Evolutionary conservation across 2,329 filamentous ascomycete species (phyloP), one percentile per base, ranked within the genome.

Genomic region (Pezizomycotina sp.): DNA sequence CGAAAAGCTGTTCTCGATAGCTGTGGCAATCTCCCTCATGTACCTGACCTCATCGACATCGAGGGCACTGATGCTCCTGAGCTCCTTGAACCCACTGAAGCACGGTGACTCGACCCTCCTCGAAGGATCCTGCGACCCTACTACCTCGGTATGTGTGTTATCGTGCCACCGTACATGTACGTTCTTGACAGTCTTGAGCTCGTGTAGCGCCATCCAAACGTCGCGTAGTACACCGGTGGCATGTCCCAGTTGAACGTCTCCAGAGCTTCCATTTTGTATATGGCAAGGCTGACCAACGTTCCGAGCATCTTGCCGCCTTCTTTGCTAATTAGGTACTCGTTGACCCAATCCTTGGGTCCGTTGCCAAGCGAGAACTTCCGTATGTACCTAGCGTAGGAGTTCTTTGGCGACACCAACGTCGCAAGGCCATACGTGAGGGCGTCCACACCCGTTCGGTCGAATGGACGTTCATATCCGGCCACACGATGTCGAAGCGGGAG

Each of bases 301-400:
- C 79, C 78, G n/a, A 89, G 64, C 78, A 89, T 83, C 59, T 86
- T 89, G 3, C 81, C 81, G 38, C 75, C 74, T 53, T 86, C 79
- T 56, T 83, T 84, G 2, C 69, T 75, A 49, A 86, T 79, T 45
- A 78, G 68, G 57, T 89, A 86, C 52, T 86, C 78, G 36, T 74
- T 69, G 4, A 84, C 77, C 77, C 77, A 84, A 47, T 79, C 70
- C 5, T 66, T 55, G 0, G 78, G 80, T 0, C 80, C 79, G 55
- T 89, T 84, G n/a, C 78, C 78, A 4, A 89, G 64, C 3, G 77
- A 82, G 58, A 89, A 89, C 54, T 83, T 84, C 47, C 74, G 69
- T 4, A 75, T 82, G 54, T 75, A 83, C 48, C 75, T 71, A 14
- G 79, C 77, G 55, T 83, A 83, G 56, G 80, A 69, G 52, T 82